Conservation (phyloP, 2,329 filamentous ascomycete species). For the Cladophialophora bantiana region DNA sequence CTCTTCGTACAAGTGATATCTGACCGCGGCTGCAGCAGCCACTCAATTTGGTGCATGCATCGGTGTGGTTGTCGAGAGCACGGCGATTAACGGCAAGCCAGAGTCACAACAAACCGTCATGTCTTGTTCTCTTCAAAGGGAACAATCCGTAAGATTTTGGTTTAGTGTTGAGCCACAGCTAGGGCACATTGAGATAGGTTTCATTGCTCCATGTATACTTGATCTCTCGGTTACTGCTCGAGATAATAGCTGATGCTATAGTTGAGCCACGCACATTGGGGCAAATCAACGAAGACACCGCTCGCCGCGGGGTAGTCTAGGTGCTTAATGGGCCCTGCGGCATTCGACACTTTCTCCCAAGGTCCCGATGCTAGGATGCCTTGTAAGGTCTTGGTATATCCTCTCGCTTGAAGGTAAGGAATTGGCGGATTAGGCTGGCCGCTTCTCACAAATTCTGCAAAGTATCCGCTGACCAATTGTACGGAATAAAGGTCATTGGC, state of each 20-base stretch:
- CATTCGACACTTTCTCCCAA: constrained; percentile 49
- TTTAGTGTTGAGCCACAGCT: no score
- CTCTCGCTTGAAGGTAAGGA: constrained; percentile 55
- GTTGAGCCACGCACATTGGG: constrained; percentile 59
- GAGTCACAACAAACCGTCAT: no score
- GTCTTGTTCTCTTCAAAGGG: no score
- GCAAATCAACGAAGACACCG: constrained; percentile 56
- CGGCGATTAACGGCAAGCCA: no score
- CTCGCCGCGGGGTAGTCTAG: constrained; percentile 57
- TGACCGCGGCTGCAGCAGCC: no score
- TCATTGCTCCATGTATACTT: neutral
- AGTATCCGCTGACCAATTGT: constrained; percentile 58
- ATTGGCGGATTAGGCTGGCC: constrained; percentile 60
- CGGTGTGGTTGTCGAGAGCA: no score
- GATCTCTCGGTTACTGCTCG: constrained; percentile 34
- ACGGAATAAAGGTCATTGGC: constrained; percentile 56
- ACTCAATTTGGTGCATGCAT: no score
- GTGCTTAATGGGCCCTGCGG: constrained; percentile 50
- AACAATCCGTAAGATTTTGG: no score
- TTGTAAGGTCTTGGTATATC: constrained; percentile 53
- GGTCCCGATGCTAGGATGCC: constrained; percentile 50
- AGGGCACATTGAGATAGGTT: no score
- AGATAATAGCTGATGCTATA: constrained; percentile 56
- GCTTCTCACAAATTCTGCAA: constrained; percentile 59
- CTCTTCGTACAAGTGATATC: no score